Conservation (phyloP, 768 basidiomycete species). For the Infundibulicybe gibba region DNA sequence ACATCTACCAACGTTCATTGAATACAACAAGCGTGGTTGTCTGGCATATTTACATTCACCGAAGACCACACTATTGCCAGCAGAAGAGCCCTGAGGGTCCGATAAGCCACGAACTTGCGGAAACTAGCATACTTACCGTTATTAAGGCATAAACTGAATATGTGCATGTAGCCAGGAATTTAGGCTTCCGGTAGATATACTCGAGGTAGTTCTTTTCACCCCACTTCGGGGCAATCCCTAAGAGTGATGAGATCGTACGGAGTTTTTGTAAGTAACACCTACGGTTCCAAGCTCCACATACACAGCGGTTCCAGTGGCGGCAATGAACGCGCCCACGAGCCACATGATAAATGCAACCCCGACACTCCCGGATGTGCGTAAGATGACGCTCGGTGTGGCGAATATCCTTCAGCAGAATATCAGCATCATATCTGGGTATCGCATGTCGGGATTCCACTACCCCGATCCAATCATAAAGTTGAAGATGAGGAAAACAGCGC, state of each 20-base stretch:
- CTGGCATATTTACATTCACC: conserved; percentile 61
- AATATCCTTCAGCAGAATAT: conserved; percentile 53
- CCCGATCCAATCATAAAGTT: conserved; percentile 79
- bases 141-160: conserved; percentile 58
- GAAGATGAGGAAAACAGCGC: conserved; percentile 65
- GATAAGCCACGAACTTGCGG: neutral
- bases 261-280: conserved; percentile 9
- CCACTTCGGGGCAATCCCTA: conserved; percentile 66
- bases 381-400: conserved; percentile 65
- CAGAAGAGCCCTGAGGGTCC: conserved; percentile 44
- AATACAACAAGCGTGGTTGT: neutral
- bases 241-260: neutral
- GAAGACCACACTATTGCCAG: conserved; percentile 62
- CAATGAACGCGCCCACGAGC: conserved; percentile 63
- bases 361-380: conserved; percentile 68
- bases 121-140: conserved; percentile 35
- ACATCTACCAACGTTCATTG: conserved; percentile 40
- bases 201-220: conserved; percentile 79
- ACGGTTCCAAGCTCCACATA: conserved; percentile 78
- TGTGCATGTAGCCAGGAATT: conserved; percentile 55
- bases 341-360: conserved; percentile 69
- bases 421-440: neutral
- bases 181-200: conserved; percentile 61
- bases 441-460: conserved; percentile 25
- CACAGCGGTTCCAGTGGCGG: conserved; percentile 63